Evolutionary conservation across 2,329 filamentous ascomycete species (phyloP), one percentile per base, ranked within the genome.

Genomic region (Daldinia sp.): DNA sequence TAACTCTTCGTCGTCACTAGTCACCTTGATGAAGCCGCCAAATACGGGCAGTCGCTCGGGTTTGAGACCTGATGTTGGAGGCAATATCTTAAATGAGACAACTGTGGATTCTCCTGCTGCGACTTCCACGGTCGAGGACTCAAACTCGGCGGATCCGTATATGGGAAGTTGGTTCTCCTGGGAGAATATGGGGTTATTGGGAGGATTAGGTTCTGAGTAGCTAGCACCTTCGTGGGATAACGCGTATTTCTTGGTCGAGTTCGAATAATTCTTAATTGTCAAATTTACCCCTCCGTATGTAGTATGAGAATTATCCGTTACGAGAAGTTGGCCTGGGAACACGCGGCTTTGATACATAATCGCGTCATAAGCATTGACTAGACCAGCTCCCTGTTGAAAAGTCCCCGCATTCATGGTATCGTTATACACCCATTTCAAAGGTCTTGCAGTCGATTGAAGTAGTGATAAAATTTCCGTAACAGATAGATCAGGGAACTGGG

Each of bases 301-400:
- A 13, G 35, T 57, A 11, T 27, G 62, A 17, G 55, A 58, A 17
- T 64, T 66, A 17, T 69, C 70, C 2, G 55, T 51, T 3, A 70
- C 54, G 11, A 63, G 63, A n/a, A 73, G 56, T 48, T 73, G 67
- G 1, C 70, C 66, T 3, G 71, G 72, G 6, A 57, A 67, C 11
- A 75, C 58, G 9, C 37, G 57, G 3, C 55, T 71, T 34, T 68
- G 52, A 4, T 68, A 61, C 11, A 57, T 67, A 19, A 75, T 64
- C 13, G 76, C 75, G 13, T 72, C 68, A 37, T 75, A 75, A 2
- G 65, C 72, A 54, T 77, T 73, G 4, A 77, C 66, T 5, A 76
- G 55, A 4, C 76, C 76, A 4, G 74, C 73, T 7, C 76, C 77
- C 60, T 78, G 76, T 43, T 77, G 75, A 1, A 71, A 64, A 0